Base-by-base conservation (phyloP, 148 eudicot species). In the Heliamphora exappendiculata region DNA sequence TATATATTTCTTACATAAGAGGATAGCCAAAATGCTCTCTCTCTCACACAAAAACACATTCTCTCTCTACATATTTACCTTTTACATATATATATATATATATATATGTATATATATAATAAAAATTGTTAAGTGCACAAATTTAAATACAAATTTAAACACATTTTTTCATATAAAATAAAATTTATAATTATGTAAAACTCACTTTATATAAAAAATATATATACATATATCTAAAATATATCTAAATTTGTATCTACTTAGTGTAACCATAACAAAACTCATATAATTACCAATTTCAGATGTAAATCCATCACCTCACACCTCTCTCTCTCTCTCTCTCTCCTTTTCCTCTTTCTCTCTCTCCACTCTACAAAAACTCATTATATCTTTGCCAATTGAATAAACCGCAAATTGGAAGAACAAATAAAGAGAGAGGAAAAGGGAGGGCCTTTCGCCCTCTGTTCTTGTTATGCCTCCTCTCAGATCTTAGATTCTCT, bases 401-500 rank as follows among this genome's bases (percentile, higher is more conserved):
- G 41, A 22, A 75, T 60, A 74, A 22, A 55, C 16, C 60, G 54
- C 55, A 59, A 29, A 67, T 78, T 80, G 67, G 77, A 57, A 59
- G 59, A 70, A 73, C 51, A 47, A 50, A 60, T 59, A 68, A 49
- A 82, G 36, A 77, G 73, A 58, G 83, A 72, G 80, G 87, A 79
- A 85, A 84, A 83, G 84, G 81, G 92, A 84, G 90, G 80, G 81
- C 84, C 86, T 76, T 73, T 82, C 79, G 83, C 88, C 85, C 85
- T 87, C 86, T 79, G 75, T 77, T 82, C 78, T 73, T 82, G 80
- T 81, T 83, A 81, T 81, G 88, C 86, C 88, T 79, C 87, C 91
- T 89, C 89, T 86, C 86, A 85, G 91, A 90, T 92, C 91, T 86
- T 88, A 74, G 76, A 75, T 74, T 76, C 72, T 78, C 74, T 73